phyloP scores from a whole-genome alignment of 257 asterid species.

The Solanum sparsipilum region DNA sequence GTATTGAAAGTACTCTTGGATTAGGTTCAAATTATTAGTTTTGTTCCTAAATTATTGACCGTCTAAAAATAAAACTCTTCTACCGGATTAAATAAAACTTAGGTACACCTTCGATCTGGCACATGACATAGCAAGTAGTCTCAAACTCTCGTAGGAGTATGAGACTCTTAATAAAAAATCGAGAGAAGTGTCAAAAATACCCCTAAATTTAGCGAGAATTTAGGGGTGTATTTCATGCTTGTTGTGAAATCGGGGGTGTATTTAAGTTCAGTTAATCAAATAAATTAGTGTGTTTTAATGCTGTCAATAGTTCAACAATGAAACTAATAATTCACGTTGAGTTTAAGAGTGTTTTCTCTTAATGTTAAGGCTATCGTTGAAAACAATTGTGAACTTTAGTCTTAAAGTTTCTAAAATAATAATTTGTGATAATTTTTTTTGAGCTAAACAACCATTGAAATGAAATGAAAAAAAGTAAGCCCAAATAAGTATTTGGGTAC shows the following conservation, averaged over 20 bases:
- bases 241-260: fast-evolving
- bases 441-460: neutral
- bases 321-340: fast-evolving
- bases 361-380: neutral
- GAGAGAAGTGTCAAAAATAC: fast-evolving
- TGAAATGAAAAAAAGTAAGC: neutral
- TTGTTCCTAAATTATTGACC: too few relatives aligned
- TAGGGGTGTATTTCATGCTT: neutral
- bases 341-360: too few relatives aligned
- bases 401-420: too few relatives aligned
- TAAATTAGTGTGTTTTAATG: fast-evolving
- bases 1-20: too few relatives aligned
- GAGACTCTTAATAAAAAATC: fast-evolving
- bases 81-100: too few relatives aligned
- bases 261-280: neutral
- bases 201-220: fast-evolving
- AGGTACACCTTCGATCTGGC: too few relatives aligned
- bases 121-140: neutral
- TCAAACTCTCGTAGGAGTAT: neutral
- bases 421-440: neutral
- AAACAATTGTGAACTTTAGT: too few relatives aligned
- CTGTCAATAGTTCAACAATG: fast-evolving
- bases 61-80: too few relatives aligned
- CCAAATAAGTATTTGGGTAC: neutral
- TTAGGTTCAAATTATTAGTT: too few relatives aligned